Conservation (phyloP, 192 early-diverging fungal species). For the Gaertneriomyces sp. region DNA sequence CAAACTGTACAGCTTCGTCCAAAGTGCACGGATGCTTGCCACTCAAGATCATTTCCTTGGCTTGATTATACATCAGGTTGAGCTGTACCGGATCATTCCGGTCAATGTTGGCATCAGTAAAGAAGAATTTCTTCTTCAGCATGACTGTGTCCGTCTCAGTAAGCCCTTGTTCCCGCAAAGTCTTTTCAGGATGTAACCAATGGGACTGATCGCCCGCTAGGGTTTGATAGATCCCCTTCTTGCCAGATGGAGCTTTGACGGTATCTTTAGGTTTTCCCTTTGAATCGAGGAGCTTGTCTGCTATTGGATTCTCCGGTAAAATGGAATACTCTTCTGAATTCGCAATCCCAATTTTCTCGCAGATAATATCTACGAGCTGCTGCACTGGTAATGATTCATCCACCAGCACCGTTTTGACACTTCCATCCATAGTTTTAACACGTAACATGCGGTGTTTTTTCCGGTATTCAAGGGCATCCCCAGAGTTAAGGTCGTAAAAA, state of each 20-base stretch:
- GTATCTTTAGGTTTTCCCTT: constrained; percentile 2
- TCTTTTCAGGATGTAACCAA: constrained; percentile 55
- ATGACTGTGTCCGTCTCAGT: constrained; percentile 43
- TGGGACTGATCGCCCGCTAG: constrained; percentile 9
- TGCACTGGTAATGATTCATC: constrained; percentile 48
- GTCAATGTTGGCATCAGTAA: constrained; percentile 58
- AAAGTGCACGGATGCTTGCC: constrained; percentile 54
- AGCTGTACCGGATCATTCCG: constrained; percentile 59
- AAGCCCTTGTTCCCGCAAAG: constrained; percentile 53
- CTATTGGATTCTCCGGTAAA: constrained; percentile 22
- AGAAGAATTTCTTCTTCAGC: constrained; percentile 64
- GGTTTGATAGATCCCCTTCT: constrained; percentile 8
- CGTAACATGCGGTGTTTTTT: constrained; percentile 55
- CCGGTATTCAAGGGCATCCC: constrained; percentile 53
- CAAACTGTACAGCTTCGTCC: constrained; percentile 57
- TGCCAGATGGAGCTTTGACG: not conserved
- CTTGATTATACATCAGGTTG: constrained; percentile 54
- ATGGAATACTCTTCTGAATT: constrained; percentile 63
- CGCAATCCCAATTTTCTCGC: constrained; percentile 52
- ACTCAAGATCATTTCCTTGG: constrained; percentile 47
- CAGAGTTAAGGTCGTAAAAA: constrained; percentile 55
- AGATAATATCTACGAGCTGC: constrained; percentile 45
- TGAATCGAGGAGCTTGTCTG: not conserved
- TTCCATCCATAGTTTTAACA: constrained; percentile 51
- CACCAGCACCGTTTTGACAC: constrained; percentile 52